phyloP scores from a whole-genome alignment of 768 basidiomycete genomes.

The Phanerodontia chrysosporium region DNA sequence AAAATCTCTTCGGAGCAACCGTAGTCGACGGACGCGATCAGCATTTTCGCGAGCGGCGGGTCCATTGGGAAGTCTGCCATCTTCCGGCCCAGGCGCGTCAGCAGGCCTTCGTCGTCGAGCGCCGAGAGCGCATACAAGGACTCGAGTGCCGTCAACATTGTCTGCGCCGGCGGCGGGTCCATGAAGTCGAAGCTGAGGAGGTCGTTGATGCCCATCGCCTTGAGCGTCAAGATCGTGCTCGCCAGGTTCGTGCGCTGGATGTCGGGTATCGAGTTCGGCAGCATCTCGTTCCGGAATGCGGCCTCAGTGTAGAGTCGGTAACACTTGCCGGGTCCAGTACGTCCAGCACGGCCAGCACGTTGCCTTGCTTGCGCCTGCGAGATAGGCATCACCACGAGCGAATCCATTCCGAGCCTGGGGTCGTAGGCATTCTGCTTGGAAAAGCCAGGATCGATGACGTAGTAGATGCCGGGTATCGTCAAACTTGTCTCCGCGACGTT shows the following conservation, averaged over 20 bases:
- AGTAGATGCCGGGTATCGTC: slow-evolving; percentile 98
- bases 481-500: slow-evolving; percentile 98
- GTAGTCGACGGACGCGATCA: slow-evolving; percentile 95
- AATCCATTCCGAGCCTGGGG: slow-evolving; percentile 97
- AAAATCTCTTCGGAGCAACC: slow-evolving; percentile 98
- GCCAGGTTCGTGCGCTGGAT: slow-evolving; percentile 95
- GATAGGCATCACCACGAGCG: slow-evolving; percentile 96
- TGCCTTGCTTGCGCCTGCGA: slow-evolving; percentile 98
- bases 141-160: slow-evolving; percentile 95
- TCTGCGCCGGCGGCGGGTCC: slow-evolving; percentile 97
- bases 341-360: slow-evolving; percentile 91
- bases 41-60: slow-evolving; percentile 93
- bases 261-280: slow-evolving; percentile 95
- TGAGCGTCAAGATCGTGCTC: slow-evolving; percentile 88
- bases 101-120: slow-evolving; percentile 91
- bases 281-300: slow-evolving; percentile 98
- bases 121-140: slow-evolving; percentile 93
- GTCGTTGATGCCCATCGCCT: slow-evolving; percentile 99
- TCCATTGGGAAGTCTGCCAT: slow-evolving; percentile 99
- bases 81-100: slow-evolving; percentile 92
- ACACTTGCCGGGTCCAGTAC: slow-evolving; percentile 97
- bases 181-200: slow-evolving; percentile 98
- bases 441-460: slow-evolving; percentile 98
- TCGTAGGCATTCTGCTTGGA: slow-evolving; percentile 99
- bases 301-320: slow-evolving; percentile 98